A percentile compares a stretch with the other conserved stretches of the same genome.
Evolutionary conservation across 352 stramenopile genomes (phyloP).

Genomic region (Globisporangium yorkense): DNA sequence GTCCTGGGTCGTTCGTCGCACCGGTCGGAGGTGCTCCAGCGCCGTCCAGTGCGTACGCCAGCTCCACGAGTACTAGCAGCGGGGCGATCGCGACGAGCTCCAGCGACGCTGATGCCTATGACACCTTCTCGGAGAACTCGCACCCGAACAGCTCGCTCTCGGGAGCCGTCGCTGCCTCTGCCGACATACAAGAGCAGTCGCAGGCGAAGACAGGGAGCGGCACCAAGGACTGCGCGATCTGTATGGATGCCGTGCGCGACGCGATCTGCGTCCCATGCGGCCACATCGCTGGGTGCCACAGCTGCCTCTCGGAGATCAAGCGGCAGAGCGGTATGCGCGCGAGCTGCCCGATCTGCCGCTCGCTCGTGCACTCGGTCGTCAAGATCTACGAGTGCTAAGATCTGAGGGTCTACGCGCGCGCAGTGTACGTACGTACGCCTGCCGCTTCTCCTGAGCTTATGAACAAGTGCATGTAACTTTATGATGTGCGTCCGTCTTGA

Average conservation of each 20-base stretch:
- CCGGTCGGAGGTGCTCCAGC: background rate
- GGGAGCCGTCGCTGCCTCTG: background rate
- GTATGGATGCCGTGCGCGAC: conserved; percentile 32
- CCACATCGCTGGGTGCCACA: conserved; percentile 39
- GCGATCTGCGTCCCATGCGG: conserved; percentile 51
- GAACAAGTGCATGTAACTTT: conserved; percentile 8
- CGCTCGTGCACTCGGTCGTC: conserved; percentile 34
- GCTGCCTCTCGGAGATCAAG: conserved; percentile 34
- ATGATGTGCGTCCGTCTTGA: background rate
- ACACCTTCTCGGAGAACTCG: background rate
- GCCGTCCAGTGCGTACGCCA: background rate
- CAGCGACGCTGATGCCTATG: background rate
- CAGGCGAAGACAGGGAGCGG: background rate
- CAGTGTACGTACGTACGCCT: too few species aligned
- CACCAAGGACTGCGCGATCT: conserved; percentile 35
- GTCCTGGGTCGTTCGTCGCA: conserved; percentile 4
- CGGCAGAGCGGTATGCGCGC: conserved; percentile 12
- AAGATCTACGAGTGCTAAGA: conserved; percentile 36
- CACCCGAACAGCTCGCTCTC: background rate
- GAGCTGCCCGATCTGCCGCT: conserved; percentile 43
- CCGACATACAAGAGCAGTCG: background rate
- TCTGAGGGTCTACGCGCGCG: too few species aligned
- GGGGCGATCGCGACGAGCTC: background rate
- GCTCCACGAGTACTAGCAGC: background rate
- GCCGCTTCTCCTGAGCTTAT: background rate